Base-by-base conservation (phyloP, 495 filamentous ascomycete species). In the Trichoderma reesei region DNA sequence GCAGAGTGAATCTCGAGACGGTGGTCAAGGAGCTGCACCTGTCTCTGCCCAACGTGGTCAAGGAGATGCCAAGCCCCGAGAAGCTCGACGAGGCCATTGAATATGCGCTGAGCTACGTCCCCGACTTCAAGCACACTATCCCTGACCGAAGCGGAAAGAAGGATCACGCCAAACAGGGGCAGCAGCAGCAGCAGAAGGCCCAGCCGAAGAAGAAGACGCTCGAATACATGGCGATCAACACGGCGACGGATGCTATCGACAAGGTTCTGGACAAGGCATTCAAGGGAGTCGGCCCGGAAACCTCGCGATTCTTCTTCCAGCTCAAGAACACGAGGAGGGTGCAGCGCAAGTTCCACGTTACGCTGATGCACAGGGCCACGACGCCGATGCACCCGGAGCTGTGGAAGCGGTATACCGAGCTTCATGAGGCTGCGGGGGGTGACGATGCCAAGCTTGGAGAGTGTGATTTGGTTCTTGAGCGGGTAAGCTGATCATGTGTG, bases 341-440 rank as follows among this genome's bases (percentile, higher is more conserved):
- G 20, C 94, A 98, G 72, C 68, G 83, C 39, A 75, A 83, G n/a
- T 98, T 97, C 76, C 94, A 98, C 73, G 88, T 98, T 63, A 98
- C 94, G 0, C 83, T 98, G 14, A 90, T 96, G 71, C 94, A 98
- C 73, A 87, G 85, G 59, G 85, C 86, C 10, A 74, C 74, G 2
- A 73, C 86, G 31, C 76, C 78, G 54, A 72, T 85, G 46, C 71
- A 84, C 65, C 79, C 85, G 0, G 83, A 86, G 1, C 74, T 91
- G 16, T 98, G 94, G 94, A 72, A 86, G 44, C 75, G 76, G 6
- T 91, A 94, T 68, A 71, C 66, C 13, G 69, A 74, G 18, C 72
- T 83, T 3, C 80, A 85, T 67, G 70, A 79, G 16, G 69, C 68
- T 6, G 71, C 73, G 65, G 71, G 66, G 18, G 69, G 71, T 9